phyloP scores from a whole-genome alignment of 179 eudicot species.

The Amaranthus tricolor region DNA sequence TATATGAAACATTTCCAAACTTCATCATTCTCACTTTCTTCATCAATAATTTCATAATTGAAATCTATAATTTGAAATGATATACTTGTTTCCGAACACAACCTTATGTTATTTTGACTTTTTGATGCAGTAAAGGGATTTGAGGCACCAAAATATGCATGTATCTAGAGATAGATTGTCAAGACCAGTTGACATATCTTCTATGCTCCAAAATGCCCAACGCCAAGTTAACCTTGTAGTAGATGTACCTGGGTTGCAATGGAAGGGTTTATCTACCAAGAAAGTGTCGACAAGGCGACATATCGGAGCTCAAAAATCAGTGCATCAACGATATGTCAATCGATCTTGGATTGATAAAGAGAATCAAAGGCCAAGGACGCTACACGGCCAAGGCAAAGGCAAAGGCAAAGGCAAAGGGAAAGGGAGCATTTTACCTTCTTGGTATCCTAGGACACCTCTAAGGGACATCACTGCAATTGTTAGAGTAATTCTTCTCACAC shows the following conservation, averaged over 20 bases:
- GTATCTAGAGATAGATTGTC: slow-evolving; percentile 33
- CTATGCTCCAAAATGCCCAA: slow-evolving; percentile 24
- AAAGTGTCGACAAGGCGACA: background rate
- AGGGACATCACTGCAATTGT: slow-evolving; percentile 59
- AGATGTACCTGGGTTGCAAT: slow-evolving; percentile 37
- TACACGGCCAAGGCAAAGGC: too few species aligned
- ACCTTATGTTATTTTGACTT: too few species aligned
- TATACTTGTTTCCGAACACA: too few species aligned
- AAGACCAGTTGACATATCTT: slow-evolving; percentile 34
- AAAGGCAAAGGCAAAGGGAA: slow-evolving; percentile 25
- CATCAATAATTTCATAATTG: too few species aligned
- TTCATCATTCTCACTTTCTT: too few species aligned
- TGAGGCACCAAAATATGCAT: slow-evolving; percentile 17
- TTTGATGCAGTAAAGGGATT: background rate
- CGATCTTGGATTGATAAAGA: slow-evolving; percentile 1
- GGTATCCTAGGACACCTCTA: slow-evolving; percentile 72
- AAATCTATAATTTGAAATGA: too few species aligned
- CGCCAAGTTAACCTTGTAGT: slow-evolving; percentile 33
- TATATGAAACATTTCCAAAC: too few species aligned
- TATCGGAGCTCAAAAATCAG: slow-evolving; percentile 2
- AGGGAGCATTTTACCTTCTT: slow-evolving; percentile 50
- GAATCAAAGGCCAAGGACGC: slow-evolving; percentile 18
- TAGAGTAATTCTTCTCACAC: slow-evolving; percentile 46
- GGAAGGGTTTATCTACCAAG: slow-evolving; percentile 15
- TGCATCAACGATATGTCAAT: slow-evolving; percentile 6